These are phyloP conservation scores for Colletotrichum salicis DNA, from an alignment of 2,329 filamentous ascomycete genomes.

Conservation along the genomic window DNA sequence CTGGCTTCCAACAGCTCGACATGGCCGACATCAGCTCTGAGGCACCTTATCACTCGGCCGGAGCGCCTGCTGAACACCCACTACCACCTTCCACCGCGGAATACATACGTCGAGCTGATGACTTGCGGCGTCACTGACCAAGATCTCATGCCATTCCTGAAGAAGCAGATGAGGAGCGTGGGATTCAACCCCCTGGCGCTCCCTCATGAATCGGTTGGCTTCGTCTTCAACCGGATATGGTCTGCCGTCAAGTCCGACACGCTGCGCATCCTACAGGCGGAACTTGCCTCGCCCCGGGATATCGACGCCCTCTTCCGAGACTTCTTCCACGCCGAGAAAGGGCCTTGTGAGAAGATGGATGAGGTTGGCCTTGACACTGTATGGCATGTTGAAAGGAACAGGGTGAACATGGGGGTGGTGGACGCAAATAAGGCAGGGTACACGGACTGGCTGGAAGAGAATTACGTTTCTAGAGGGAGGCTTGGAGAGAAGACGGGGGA, in stretches of 20 bases:
- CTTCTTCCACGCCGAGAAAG: conserved; percentile 44
- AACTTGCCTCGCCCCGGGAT: conserved; percentile 44
- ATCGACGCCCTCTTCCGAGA: conserved; percentile 45
- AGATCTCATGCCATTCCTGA: conserved; percentile 44
- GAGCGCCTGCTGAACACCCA: conserved; percentile 47
- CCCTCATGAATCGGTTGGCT: conserved; percentile 44
- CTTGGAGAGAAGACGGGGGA: conserved; percentile 45
- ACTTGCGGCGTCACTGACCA: conserved; percentile 43
- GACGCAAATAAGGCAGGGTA: conserved; percentile 24
- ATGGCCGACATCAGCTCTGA: conserved; percentile 43
- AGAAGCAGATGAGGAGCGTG: conserved; percentile 41
- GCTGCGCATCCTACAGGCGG: conserved; percentile 44
- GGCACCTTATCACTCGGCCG: conserved; percentile 36
- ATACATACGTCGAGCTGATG: conserved; percentile 48
- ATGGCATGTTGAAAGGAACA: conserved; percentile 42
- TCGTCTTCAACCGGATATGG: conserved; percentile 50
- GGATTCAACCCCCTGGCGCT: conserved; percentile 42
- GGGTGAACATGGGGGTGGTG: conserved; percentile 34
- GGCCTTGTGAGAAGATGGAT: conserved; percentile 47
- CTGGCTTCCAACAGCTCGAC: conserved; percentile 45
- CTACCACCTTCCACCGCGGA: conserved; percentile 47
- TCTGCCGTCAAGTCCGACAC: conserved; percentile 48
- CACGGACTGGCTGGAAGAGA: conserved; percentile 40
- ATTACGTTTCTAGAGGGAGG: conserved; percentile 41
- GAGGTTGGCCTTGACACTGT: conserved; percentile 47